Conservation (phyloP, 2,329 filamentous ascomycete genomes). For the Clonostachys chloroleuca region DNA sequence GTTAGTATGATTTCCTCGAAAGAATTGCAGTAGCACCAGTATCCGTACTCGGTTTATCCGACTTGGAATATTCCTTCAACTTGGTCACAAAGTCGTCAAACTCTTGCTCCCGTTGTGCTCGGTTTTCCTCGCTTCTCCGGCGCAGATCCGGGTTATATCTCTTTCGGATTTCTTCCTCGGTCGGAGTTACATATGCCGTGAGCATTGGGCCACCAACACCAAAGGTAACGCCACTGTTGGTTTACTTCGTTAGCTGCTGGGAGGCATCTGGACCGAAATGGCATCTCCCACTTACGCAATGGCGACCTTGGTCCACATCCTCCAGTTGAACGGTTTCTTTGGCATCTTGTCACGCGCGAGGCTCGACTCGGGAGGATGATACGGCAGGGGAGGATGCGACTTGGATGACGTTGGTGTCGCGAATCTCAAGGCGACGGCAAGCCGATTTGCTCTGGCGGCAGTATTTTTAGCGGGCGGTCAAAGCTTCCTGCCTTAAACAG, state of each 20-base stretch:
- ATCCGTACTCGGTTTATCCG: constrained; percentile 79
- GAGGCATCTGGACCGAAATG: too few relatives aligned
- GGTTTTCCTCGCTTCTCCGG: constrained; percentile 76
- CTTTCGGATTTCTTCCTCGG: constrained; percentile 88
- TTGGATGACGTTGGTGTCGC: too few relatives aligned
- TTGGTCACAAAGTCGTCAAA: constrained; percentile 83
- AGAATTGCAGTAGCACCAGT: not conserved
- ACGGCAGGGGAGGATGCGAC: too few relatives aligned
- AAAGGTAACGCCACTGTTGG: constrained; percentile 60
- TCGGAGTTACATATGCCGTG: constrained; percentile 74
- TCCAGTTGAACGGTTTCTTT: constrained; percentile 48
- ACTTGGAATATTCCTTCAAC: constrained; percentile 86
- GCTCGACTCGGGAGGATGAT: too few relatives aligned
- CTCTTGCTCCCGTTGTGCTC: constrained; percentile 72
- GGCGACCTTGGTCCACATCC: constrained; percentile 65
- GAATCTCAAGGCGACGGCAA: too few relatives aligned
- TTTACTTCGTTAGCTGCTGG: not conserved
- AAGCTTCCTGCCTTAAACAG: not conserved
- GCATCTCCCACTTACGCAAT: constrained; percentile 48
- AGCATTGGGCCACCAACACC: constrained; percentile 83
- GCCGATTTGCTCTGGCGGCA: not conserved
- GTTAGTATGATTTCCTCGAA: not conserved
- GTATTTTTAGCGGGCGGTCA: constrained; percentile 1
- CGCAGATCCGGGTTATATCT: constrained; percentile 95
- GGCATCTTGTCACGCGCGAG: constrained; percentile 9